phyloP scores from a whole-genome alignment of 352 stramenopile species.

The Phytophthora constricta region DNA sequence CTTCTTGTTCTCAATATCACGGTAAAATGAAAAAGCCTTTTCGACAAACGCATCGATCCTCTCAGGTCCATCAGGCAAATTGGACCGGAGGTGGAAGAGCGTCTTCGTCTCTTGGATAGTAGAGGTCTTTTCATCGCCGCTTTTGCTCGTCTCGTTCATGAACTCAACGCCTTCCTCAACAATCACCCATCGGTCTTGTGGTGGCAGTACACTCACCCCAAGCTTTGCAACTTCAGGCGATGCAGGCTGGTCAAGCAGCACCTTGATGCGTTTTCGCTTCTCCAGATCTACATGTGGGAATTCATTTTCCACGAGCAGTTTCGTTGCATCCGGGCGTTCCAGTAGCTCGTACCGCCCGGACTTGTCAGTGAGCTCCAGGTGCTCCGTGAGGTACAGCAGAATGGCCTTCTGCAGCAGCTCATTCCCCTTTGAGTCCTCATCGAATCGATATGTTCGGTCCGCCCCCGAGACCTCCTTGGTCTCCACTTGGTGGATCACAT shows the following conservation, averaged over 20 bases:
- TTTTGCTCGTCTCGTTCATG: slow-evolving; percentile 42
- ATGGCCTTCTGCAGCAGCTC: slow-evolving; percentile 62
- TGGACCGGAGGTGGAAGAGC: slow-evolving; percentile 31
- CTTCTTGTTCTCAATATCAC: slow-evolving; percentile 40
- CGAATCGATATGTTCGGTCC: slow-evolving; percentile 31
- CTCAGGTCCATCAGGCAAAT: slow-evolving; percentile 24
- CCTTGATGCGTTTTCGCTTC: slow-evolving; percentile 30
- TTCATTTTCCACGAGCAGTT: slow-evolving; percentile 15
- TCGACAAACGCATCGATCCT: slow-evolving; percentile 50
- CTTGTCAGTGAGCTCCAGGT: slow-evolving; percentile 43
- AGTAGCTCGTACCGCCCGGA: slow-evolving; percentile 51
- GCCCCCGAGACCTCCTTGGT: slow-evolving; percentile 40
- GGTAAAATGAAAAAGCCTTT: slow-evolving; percentile 45
- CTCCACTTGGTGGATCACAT: slow-evolving; percentile 35
- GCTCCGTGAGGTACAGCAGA: slow-evolving; percentile 43
- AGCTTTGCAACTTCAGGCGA: slow-evolving; percentile 41
- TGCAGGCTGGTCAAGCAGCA: slow-evolving; percentile 7
- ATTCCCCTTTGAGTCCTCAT: slow-evolving; percentile 43
- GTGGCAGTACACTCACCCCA: slow-evolving; percentile 43
- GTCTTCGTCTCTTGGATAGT: slow-evolving; percentile 33
- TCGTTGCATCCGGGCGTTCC: slow-evolving; percentile 27
- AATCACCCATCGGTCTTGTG: slow-evolving; percentile 43
- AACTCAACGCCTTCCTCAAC: slow-evolving; percentile 51
- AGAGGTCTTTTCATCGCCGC: slow-evolving; percentile 25
- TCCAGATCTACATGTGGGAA: slow-evolving; percentile 20